A percentile compares a stretch with the other conserved stretches of the same genome.
These are phyloP conservation scores for Guillardia theta DNA, from an alignment of 78 protist genomes.

Conservation along the genomic window DNA sequence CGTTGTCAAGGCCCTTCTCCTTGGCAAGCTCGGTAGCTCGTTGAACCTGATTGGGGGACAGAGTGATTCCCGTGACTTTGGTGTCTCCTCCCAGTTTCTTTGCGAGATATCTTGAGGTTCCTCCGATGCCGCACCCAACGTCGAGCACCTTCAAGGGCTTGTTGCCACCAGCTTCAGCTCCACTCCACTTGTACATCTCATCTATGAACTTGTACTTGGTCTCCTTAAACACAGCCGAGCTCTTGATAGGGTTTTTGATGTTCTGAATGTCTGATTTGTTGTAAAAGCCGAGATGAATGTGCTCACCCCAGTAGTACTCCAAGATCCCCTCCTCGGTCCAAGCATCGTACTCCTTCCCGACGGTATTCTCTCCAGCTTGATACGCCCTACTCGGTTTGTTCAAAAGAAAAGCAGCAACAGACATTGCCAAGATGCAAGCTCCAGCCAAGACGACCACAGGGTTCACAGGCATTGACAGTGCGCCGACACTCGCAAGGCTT, in stretches of 20 bases:
- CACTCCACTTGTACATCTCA: slow-evolving; percentile 26
- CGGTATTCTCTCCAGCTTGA: not conserved
- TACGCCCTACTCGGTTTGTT: not conserved
- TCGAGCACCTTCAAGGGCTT: slow-evolving; percentile 34
- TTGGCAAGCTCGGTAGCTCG: slow-evolving; percentile 50
- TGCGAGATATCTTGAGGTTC: slow-evolving; percentile 43
- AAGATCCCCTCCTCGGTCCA: slow-evolving; percentile 56
- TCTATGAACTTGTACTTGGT: not conserved
- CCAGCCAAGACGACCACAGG: no score
- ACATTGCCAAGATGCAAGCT: no score
- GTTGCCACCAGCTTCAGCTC: not conserved
- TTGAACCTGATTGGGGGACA: slow-evolving; percentile 37
- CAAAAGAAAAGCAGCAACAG: no score
- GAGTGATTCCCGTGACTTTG: slow-evolving; percentile 42
- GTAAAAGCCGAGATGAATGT: slow-evolving; percentile 58
- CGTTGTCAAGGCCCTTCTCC: slow-evolving; percentile 35
- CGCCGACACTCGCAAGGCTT: no score
- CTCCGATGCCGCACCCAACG: slow-evolving; percentile 60
- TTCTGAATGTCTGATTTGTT: not conserved
- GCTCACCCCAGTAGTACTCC: slow-evolving; percentile 67
- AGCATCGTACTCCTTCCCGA: slow-evolving; percentile 42
- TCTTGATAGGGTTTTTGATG: not conserved
- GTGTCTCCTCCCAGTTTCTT: not conserved
- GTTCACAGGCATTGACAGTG: no score
- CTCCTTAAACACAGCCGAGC: not conserved